A percentile compares a stretch with the other conserved stretches of the same genome.
These are phyloP conservation scores for Thraustotheca clavata DNA, from an alignment of 352 stramenopile genomes.

Conservation along the genomic window DNA sequence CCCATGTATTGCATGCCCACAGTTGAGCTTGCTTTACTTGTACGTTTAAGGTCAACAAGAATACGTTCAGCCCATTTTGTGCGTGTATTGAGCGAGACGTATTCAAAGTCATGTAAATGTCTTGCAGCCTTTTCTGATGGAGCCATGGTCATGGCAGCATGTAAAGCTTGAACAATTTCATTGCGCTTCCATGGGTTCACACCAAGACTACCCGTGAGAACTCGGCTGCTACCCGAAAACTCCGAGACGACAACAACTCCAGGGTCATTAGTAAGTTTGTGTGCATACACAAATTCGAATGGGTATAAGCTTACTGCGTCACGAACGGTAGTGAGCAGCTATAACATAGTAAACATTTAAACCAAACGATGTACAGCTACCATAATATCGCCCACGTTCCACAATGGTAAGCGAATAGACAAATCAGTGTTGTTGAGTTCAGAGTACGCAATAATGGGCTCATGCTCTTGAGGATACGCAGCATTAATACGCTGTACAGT, in stretches of 20 bases:
- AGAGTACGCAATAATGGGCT: constrained; percentile 58
- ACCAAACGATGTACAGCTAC: constrained; percentile 21
- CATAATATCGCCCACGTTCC: constrained; percentile 61
- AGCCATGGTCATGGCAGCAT: constrained; percentile 59
- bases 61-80: constrained; percentile 96
- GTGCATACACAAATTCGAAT: constrained; percentile 81
- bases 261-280: constrained; percentile 58
- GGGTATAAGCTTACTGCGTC: constrained; percentile 79
- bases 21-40: constrained; percentile 55
- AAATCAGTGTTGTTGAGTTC: constrained; percentile 79
- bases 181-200: constrained; percentile 98
- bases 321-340: constrained; percentile 50
- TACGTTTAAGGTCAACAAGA: constrained; percentile 96
- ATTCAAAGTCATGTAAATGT: constrained; percentile 81
- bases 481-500: constrained; percentile 69
- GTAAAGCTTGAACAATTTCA: constrained; percentile 71
- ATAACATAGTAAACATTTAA: not conserved
- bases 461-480: constrained; percentile 32
- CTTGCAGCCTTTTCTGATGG: constrained; percentile 56
- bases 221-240: constrained; percentile 94
- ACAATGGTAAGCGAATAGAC: constrained; percentile 57
- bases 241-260: constrained; percentile 95
- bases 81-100: constrained; percentile 93
- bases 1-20: constrained; percentile 91
- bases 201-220: constrained; percentile 93